Base-by-base conservation (phyloP, 108 stramenopile genomes). In the Skeletonema tropicum region DNA sequence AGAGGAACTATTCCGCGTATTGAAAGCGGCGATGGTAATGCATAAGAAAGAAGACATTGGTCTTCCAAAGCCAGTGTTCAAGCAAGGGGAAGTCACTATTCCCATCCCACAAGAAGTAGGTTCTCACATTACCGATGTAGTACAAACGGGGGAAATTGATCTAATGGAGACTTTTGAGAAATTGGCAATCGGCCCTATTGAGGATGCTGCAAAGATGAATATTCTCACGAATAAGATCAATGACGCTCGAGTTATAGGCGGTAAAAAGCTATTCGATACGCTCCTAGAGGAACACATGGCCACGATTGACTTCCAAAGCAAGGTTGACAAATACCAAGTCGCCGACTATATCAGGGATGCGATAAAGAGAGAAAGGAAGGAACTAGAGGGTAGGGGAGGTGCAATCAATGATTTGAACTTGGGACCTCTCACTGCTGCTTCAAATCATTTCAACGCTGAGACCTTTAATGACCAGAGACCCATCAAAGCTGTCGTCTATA, bases 401-500 rank as follows among this genome's bases (percentile, higher is more conserved):
- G 65, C 71, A 60, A 52, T 76, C 3, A 5, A 64, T 38, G 68
- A 62, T 32, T 41, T 19, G 26, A 35, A 29, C 45, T 52, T 11
- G 57, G 71, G 75, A 23, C 80, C 80, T 25, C 71, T 82, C 45
- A 77, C 75, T 33, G 70, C 76, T 59, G 74, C 78, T 15, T 71
- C 77, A 12, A 11, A 42, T 42, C 13, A 23, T 0, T 26, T 19
- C 30, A 42, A 14, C 42, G 35, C 69, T 2, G 23, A 57, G 6
- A 49, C 31, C 48, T 46, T 48, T 42, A 29, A 59, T 17, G 86
- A 87, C 39, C 36, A 80, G 41, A 70, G 86, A 38, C 86, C 86
- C 23, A 70, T 87, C 36, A 87, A 87, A 72, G 86, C 80, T 46
- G 86, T 87, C 23, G 87, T 88, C 14, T 88, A 85, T 63, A 81